phyloP scores from a whole-genome alignment of 225 moss, liverwort and hornwort genomes.

The Straminergon stramineum region DNA sequence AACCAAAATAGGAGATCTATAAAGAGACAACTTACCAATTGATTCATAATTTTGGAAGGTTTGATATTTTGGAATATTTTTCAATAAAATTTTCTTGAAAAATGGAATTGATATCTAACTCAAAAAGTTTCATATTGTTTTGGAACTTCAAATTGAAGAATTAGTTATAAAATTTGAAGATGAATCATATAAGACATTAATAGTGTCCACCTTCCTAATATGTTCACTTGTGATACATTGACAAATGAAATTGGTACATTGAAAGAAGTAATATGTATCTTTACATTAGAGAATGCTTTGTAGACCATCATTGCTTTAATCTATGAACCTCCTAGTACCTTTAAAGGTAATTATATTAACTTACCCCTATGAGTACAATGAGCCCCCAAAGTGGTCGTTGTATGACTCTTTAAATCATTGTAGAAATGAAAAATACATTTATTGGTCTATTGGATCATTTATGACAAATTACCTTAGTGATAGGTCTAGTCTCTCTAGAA shows the following conservation, averaged over 20 bases:
- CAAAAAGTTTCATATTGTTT: neutral
- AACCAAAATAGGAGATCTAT: neutral
- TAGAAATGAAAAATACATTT: neutral
- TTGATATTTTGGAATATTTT: neutral
- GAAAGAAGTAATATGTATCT: neutral
- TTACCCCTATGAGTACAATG: too few species aligned
- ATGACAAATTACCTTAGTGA: neutral
- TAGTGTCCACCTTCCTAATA: neutral
- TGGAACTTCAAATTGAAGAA: neutral
- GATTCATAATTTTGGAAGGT: neutral
- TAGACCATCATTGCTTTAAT: neutral
- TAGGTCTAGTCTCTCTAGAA: neutral
- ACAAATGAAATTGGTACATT: neutral
- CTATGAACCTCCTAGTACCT: neutral
- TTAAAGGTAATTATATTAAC: too few species aligned
- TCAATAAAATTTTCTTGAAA: neutral
- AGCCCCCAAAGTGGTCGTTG: neutral
- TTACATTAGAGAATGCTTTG: fast-evolving
- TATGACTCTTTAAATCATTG: neutral
- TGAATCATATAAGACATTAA: neutral
- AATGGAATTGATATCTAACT: neutral
- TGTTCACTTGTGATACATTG: neutral
- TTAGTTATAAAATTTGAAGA: neutral
- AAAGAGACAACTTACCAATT: neutral
- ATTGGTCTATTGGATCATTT: neutral